Evolutionary conservation across 306 rosid genomes (phyloP), one percentile per base, ranked within the genome.

Genomic region (Luffa acutangula): DNA sequence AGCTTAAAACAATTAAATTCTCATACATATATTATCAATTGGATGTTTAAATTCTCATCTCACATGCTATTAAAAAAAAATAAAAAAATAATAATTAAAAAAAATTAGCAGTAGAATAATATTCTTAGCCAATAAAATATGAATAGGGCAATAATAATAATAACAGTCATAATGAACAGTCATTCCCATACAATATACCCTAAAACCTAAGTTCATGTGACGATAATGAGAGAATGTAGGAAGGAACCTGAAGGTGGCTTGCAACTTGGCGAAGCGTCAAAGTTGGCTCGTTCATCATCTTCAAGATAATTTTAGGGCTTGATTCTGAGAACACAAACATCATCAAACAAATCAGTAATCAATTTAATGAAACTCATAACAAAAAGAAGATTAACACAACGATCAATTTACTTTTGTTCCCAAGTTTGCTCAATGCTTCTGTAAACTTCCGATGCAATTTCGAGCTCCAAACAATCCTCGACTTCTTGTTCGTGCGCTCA

Each of bases 261-360:
- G 79, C 36, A 57, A 59, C 79, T 17, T 70, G 85, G 21, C 59
- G 79, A 36, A 76, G 79, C 52, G 79, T 76, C 63, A 76, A 56
- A 57, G 7, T 41, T 9, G 79, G 79, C 34, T 76, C 79, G 39
- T 76, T 42, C 79, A 76, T 76, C 79, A 76, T 54, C 79, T 53
- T 76, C 15, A 76, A 9, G 6, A 76, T 76, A 13, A 54, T 76
- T 37, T 58, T 76, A 12, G 79, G 79, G 66, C 51, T 39, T 11
- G 79, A 54, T 76, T 76, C 79, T 76, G 52, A 10, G 6, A 4
- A 1, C 49, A 71, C 17, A 20, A 21, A 21, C 10, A 46, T 70
- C 17, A 76, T 76, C n/a, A 39, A 56, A 20, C 42, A 36, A 33
- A 72, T 17, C 45, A 56, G 4, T 36, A n/a, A 34, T 1, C 7